Percentiles rank a stretch among this genome's conserved stretches.
These are phyloP conservation scores for Dothistroma pini DNA, from an alignment of 2,329 filamentous ascomycete species.

Conservation along the genomic window DNA sequence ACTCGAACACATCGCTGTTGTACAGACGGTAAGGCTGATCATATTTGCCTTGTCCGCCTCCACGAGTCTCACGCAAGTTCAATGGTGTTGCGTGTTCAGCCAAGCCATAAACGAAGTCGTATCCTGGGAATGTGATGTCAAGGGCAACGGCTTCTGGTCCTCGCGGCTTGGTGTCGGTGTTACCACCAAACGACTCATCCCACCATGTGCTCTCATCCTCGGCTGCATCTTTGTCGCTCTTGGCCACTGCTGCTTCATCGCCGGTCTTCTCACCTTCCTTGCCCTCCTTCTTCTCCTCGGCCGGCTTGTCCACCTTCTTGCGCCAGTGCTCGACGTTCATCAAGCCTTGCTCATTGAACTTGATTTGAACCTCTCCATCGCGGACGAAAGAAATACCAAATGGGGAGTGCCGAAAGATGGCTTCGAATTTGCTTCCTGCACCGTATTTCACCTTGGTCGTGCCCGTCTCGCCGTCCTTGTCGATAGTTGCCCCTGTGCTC, in stretches of 20 bases:
- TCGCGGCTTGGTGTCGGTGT: conserved; percentile 91
- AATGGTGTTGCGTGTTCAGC: conserved; percentile 87
- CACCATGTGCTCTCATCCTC: conserved; percentile 92
- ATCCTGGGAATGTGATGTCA: conserved; percentile 89
- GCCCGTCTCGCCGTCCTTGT: conserved; percentile 61
- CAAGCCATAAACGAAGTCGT: conserved; percentile 89
- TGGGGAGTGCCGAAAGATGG: conserved; percentile 76
- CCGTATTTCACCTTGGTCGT: conserved; percentile 76
- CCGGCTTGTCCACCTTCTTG: conserved; percentile 69
- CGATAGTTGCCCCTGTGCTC: conserved; percentile 68
- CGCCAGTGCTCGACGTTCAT: conserved; percentile 97
- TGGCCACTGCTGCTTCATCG: conserved; percentile 40
- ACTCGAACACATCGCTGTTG: conserved; percentile 97
- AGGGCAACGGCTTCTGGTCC: conserved; percentile 89
- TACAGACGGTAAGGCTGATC: conserved; percentile 89
- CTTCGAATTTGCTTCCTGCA: conserved; percentile 70
- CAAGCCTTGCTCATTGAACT: conserved; percentile 83
- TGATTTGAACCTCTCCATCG: conserved; percentile 76
- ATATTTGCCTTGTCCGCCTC: conserved; percentile 83
- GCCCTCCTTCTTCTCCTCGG: conserved; percentile 55
- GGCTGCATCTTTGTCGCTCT: conserved; percentile 40
- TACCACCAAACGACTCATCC: conserved; percentile 94
- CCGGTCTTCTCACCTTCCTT: conserved; percentile 49
- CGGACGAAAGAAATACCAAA: conserved; percentile 84
- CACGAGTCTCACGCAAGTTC: conserved; percentile 84